Evolutionary conservation across 1,284 basidiomycete genomes (phyloP), one percentile per base, ranked within the genome.

Genomic region (Pseudozyma tsukubaensis): DNA sequence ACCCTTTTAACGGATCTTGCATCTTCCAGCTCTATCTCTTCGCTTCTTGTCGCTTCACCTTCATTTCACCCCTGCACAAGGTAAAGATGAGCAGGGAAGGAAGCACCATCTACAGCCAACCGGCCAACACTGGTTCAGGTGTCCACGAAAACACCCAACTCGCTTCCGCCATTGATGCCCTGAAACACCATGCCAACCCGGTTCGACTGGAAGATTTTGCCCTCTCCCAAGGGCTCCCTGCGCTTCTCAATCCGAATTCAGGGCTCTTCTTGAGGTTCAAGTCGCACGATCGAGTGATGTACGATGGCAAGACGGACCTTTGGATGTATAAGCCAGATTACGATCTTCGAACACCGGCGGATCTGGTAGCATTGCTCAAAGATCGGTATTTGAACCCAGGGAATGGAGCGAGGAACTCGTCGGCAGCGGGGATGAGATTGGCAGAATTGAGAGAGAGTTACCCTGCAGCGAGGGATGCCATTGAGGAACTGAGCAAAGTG

Each of bases 291-390:
- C 88, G 90, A 35, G 90, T 96, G 39, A 84, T 89, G 35, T 90
- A 90, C 77, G 92, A 95, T 83, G 89, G 90, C 1, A 92, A 91
- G 83, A 94, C 92, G 0, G 91, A 92, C 78, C 86, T 94, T 0
- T 95, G 91, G 83, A 91, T 92, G 6, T 95, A 94, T 85, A 85
- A 85, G 92, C 92, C 94, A 69, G 94, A 96, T 84, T 94, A 89
- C 83, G 91, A 91, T 68, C 91, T 95, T 76, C 89, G 91, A 29
- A 93, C 90, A 77, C 93, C 94, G 84, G 90, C 89, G 1, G 90
- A 93, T 2, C 87, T 96, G 1, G 85, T 95, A 3, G 91, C 90
- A 0, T 91, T 95, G 81, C 91, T 96, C 9, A 72, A 72, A 47
- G 60, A 76, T 12, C 57, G 78, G 10, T 83, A 78, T 50, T 50